These are phyloP conservation scores for Cladophialophora psammophila DNA, from an alignment of 2,329 filamentous ascomycete genomes.

Conservation along the genomic window DNA sequence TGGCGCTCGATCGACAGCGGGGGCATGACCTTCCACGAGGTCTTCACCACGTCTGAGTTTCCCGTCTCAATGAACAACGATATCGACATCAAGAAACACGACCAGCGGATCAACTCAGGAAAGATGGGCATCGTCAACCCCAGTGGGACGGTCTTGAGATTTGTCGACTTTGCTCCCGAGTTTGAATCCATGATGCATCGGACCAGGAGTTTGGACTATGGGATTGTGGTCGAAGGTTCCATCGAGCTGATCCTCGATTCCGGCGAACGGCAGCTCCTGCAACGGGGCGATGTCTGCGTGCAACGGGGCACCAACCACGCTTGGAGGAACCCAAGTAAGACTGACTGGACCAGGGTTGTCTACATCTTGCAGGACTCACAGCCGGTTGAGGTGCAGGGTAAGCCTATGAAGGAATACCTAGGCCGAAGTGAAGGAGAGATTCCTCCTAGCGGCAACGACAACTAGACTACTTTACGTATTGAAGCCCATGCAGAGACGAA, in stretches of 20 bases:
- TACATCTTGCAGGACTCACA: constrained; percentile 31
- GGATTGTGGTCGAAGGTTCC: constrained; percentile 61
- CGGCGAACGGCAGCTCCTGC: constrained; percentile 56
- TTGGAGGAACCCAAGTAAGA: constrained; percentile 48
- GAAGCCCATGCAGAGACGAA: too few species aligned
- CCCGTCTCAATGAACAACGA: constrained; percentile 30
- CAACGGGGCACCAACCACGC: constrained; percentile 56
- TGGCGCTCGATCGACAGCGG: constrained; percentile 27
- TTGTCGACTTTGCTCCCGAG: constrained; percentile 57
- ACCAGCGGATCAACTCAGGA: constrained; percentile 8
- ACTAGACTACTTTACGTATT: not conserved
- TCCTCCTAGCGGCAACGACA: constrained; percentile 24
- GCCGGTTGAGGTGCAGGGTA: constrained; percentile 18
- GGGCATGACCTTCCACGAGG: constrained; percentile 27
- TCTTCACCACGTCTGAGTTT: constrained; percentile 20
- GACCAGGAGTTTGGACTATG: constrained; percentile 63
- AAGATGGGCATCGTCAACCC: constrained; percentile 29
- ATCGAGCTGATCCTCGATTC: constrained; percentile 61
- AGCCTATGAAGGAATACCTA: constrained; percentile 23
- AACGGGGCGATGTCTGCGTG: constrained; percentile 60
- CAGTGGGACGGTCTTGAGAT: constrained; percentile 23
- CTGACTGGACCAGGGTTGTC: constrained; percentile 31
- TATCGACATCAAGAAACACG: constrained; percentile 24
- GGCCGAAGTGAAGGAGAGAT: constrained; percentile 31
- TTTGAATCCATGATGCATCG: constrained; percentile 58